These are phyloP conservation scores for Trichophyton rubrum DNA, from an alignment of 2,329 filamentous ascomycete genomes.

Conservation along the genomic window DNA sequence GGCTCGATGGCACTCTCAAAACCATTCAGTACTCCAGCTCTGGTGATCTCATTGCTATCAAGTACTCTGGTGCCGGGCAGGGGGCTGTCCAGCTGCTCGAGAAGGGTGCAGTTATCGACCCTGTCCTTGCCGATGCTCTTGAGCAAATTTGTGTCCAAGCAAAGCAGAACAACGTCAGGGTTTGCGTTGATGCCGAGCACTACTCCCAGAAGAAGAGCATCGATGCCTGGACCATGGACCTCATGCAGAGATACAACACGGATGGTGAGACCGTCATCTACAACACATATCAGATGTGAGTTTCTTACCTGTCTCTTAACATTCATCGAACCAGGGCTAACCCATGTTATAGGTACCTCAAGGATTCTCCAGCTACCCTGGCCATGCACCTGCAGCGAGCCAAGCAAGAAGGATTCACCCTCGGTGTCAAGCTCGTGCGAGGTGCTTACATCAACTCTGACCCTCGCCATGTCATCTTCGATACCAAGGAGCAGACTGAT, in stretches of 20 bases:
- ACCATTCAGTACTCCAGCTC: constrained; percentile 41
- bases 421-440: constrained; percentile 42
- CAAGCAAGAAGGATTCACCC: constrained; percentile 36
- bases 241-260: constrained; percentile 42
- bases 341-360: constrained; percentile 27
- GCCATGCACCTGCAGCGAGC: constrained; percentile 35
- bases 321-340: background rate
- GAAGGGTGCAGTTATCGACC: constrained; percentile 10
- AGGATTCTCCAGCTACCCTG: constrained; percentile 36
- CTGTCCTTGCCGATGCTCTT: constrained; percentile 12
- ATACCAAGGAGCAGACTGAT: constrained; percentile 37
- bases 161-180: constrained; percentile 22
- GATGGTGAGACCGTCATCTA: constrained; percentile 41
- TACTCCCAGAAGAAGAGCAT: constrained; percentile 41
- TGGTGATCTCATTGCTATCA: constrained; percentile 42
- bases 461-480: constrained; percentile 33
- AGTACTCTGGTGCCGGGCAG: constrained; percentile 61
- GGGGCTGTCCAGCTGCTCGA: constrained; percentile 13
- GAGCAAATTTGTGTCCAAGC: constrained; percentile 15
- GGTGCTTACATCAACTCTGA: constrained; percentile 43
- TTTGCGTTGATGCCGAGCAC: constrained; percentile 45
- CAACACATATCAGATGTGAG: constrained; percentile 40
- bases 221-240: constrained; percentile 41
- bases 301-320: background rate
- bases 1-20: constrained; percentile 42